Base-by-base conservation (phyloP, 163 green algal species). In the Scenedesmus sp. region DNA sequence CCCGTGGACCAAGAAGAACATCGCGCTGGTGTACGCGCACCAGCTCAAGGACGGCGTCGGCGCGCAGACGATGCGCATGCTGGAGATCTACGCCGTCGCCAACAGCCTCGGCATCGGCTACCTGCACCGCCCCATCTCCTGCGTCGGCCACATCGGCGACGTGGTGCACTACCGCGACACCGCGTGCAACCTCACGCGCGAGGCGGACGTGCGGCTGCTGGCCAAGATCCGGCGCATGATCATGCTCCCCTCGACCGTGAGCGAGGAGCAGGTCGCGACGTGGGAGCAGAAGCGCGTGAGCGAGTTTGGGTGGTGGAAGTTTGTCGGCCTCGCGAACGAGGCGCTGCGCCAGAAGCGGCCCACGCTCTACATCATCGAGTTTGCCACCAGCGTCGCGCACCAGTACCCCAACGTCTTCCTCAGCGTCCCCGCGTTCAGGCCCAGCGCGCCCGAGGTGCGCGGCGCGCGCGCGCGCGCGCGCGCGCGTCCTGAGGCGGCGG, bases 311-410 rank as follows among this genome's bases (percentile, higher is more conserved):
- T 74, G 64, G 64, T 62, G 64, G 44, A 74, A 74, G 64, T 74
- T 74, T 60, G 24, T 47, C 4, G 64, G 18, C 9, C 45, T 74
- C 14, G 64, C 45, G 17, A 29, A 31, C 3, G 44, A 74, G 31
- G 64, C 64, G 29, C 26, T 33, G 9, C 51, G 13, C 15, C 7
- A 57, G 36, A 29, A 20, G 64, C 44, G 45, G 15, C 45, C 64
- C 29, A 74, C 45, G n/a, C 45, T 74, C 28, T 74, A 62, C 45
- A 62, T 74, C 24, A 74, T 42, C 22, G 64, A 74, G 64, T 74
- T 74, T 62, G 64, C 64, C 47, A 74, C 64, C 64, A 62, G 45
- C 24, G 64, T 74, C 45, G 64, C 64, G 33, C 64, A 74, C 33
- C 28, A 36, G 28, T 74, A 42, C 64, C 64, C 64, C 4, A 15